Percentiles rank a stretch among this genome's conserved stretches.
phyloP scores from a whole-genome alignment of 2,329 filamentous ascomycete genomes.

The Phyllosticta citrichinensis region DNA sequence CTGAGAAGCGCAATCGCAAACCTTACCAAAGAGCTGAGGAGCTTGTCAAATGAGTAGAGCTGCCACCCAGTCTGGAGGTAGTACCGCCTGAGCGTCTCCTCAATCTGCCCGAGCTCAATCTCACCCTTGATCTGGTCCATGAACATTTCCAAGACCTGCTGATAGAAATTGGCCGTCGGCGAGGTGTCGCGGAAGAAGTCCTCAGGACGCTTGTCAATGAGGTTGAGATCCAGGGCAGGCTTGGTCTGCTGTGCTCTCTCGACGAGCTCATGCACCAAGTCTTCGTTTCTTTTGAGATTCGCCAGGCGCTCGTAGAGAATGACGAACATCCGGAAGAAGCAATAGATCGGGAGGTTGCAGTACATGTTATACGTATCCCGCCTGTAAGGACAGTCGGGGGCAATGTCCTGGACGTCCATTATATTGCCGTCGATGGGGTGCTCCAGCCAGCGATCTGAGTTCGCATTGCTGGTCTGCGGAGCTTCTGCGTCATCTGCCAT shows the following conservation, averaged over 20 bases:
- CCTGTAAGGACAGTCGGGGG: conserved; percentile 67
- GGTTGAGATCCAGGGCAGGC: conserved; percentile 71
- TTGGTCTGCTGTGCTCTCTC: conserved; percentile 63
- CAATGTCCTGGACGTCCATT: conserved; percentile 54
- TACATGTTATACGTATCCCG: conserved; percentile 83
- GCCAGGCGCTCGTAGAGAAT: conserved; percentile 78
- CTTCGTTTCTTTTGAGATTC: conserved; percentile 71
- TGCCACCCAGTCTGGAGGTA: conserved; percentile 89
- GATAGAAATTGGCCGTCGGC: conserved; percentile 63
- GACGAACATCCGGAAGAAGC: conserved; percentile 90
- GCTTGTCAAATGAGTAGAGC: conserved; percentile 83
- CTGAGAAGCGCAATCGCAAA: conserved; percentile 76
- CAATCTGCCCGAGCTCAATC: conserved; percentile 71
- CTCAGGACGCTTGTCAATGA: conserved; percentile 64
- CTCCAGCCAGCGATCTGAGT: conserved; percentile 52
- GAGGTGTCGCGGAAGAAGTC: conserved; percentile 66
- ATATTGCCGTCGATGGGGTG: conserved; percentile 47
- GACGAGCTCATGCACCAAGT: conserved; percentile 63
- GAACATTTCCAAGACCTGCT: conserved; percentile 73
- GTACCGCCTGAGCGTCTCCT: conserved; percentile 83
- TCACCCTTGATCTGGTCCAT: conserved; percentile 79
- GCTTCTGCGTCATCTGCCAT: conserved; percentile 45
- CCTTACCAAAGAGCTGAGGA: conserved; percentile 70
- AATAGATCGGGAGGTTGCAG: conserved; percentile 81
- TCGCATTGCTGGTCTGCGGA: conserved; percentile 37